phyloP scores from a whole-genome alignment of 2,329 filamentous ascomycete genomes.

The Fusarium sp. region DNA sequence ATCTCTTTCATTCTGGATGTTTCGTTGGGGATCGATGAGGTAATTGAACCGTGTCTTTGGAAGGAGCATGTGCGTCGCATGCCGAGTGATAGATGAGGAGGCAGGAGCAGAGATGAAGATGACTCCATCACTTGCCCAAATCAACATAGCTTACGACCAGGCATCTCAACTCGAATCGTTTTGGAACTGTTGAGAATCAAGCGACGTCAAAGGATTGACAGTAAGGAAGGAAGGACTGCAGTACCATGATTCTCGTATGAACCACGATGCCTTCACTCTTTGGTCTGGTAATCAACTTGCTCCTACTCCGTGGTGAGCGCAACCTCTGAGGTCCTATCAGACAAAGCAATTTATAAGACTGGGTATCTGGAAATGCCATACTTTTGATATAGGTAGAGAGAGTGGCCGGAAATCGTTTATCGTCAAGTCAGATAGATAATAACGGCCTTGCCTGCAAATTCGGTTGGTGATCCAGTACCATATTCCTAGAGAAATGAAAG shows the following conservation, averaged over 20 bases:
- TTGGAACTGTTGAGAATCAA: neutral
- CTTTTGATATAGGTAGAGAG: too few relatives aligned
- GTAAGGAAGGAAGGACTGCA: neutral
- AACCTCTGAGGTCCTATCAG: too few relatives aligned
- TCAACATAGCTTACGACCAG: too few relatives aligned
- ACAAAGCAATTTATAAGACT: too few relatives aligned
- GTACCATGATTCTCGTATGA: neutral
- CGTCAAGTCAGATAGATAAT: too few relatives aligned
- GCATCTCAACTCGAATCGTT: neutral
- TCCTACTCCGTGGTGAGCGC: too few relatives aligned
- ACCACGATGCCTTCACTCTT: neutral
- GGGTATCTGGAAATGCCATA: too few relatives aligned
- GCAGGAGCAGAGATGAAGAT: neutral
- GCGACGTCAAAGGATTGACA: neutral
- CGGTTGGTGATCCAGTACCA: too few relatives aligned
- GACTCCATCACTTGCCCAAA: neutral
- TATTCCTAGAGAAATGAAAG: too few relatives aligned
- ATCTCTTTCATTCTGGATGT: neutral
- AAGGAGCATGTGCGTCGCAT: neutral
- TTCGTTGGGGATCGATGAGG: conserved; percentile 12
- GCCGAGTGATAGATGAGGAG: neutral
- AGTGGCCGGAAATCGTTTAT: too few relatives aligned
- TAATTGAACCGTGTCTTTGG: conserved; percentile 1
- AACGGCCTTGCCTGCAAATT: too few relatives aligned
- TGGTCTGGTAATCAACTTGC: too few relatives aligned